phyloP scores from a whole-genome alignment of 2,329 filamentous ascomycete species.

The Diplodia scrobiculata region DNA sequence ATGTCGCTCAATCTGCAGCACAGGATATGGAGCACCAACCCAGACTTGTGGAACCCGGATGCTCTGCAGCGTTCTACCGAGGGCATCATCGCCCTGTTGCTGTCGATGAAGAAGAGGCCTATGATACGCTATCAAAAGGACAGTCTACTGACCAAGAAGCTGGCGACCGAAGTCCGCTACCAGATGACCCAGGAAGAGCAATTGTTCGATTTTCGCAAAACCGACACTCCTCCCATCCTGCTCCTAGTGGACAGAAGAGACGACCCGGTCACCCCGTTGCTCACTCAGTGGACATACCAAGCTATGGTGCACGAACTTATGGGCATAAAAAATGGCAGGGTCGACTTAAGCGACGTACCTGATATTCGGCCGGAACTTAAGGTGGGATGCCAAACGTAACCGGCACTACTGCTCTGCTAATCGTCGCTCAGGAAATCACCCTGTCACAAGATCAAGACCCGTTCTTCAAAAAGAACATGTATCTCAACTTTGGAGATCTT shows the following conservation, averaged over 20 bases:
- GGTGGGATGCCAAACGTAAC: constrained; percentile 32
- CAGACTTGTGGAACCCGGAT: constrained; percentile 90
- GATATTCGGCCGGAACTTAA: constrained; percentile 84
- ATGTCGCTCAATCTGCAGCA: constrained; percentile 77
- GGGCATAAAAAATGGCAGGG: constrained; percentile 91
- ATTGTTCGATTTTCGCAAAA: constrained; percentile 91
- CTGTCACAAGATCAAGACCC: constrained; percentile 96
- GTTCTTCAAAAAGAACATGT: constrained; percentile 99
- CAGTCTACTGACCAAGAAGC: constrained; percentile 85
- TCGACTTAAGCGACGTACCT: constrained; percentile 80
- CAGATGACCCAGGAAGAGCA: constrained; percentile 94
- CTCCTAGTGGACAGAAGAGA: constrained; percentile 88
- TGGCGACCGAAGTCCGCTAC: constrained; percentile 90
- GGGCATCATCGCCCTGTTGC: constrained; percentile 77
- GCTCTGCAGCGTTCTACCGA: constrained; percentile 84
- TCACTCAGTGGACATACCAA: constrained; percentile 99
- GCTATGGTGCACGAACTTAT: constrained; percentile 99
- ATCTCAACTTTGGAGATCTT: constrained; percentile 92
- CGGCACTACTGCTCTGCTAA: neutral
- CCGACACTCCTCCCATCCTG: constrained; percentile 91
- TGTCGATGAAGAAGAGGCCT: constrained; percentile 95
- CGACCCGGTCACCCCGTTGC: constrained; percentile 88
- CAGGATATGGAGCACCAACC: constrained; percentile 75
- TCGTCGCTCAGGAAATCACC: constrained; percentile 70
- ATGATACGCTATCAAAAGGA: constrained; percentile 91